Evolutionary conservation across 1,284 basidiomycete species (phyloP).

Genomic region (Boletus albobrunnescens): DNA sequence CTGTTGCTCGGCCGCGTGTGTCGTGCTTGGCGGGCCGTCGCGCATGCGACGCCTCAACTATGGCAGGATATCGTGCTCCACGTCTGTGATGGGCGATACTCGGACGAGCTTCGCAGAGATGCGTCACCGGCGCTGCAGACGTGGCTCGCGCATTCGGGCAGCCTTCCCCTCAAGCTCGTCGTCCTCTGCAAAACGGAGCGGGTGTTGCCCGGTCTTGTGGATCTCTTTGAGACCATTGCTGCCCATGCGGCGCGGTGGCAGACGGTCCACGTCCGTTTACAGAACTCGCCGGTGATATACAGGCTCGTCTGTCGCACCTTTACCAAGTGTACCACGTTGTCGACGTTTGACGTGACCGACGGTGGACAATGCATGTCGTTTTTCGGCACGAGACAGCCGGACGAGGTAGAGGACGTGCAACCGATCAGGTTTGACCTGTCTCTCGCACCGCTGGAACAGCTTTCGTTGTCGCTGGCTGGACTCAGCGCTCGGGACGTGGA

Average conservation of each 20-base stretch:
- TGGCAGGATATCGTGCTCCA: constrained; percentile 22
- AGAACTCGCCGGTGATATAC: constrained; percentile 19
- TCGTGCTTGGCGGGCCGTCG: constrained; percentile 20
- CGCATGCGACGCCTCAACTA: constrained; percentile 18
- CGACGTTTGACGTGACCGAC: constrained; percentile 23
- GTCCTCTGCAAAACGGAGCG: constrained; percentile 23
- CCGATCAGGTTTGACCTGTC: constrained; percentile 17
- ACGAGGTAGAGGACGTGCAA: neutral
- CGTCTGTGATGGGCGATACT: constrained; percentile 25
- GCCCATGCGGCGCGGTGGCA: constrained; percentile 21
- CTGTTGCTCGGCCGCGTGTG: constrained; percentile 28
- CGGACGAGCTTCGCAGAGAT: constrained; percentile 20
- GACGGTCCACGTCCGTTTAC: constrained; percentile 20
- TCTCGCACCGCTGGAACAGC: constrained; percentile 14
- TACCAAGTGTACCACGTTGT: constrained; percentile 13
- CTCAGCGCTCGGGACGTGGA: constrained; percentile 18
- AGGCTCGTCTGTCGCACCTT: constrained; percentile 13
- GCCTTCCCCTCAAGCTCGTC: constrained; percentile 21
- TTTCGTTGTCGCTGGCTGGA: constrained; percentile 22
- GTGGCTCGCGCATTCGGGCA: constrained; percentile 25
- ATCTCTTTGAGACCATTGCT: constrained; percentile 20
- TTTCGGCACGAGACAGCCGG: constrained; percentile 2
- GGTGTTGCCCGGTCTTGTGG: constrained; percentile 20
- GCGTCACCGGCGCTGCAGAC: constrained; percentile 18
- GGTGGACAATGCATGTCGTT: constrained; percentile 16